Percentiles rank a stretch among this genome's conserved stretches.
These are phyloP conservation scores for Globisporangium abappressorium DNA, from an alignment of 352 stramenopile genomes.

Conservation along the genomic window DNA sequence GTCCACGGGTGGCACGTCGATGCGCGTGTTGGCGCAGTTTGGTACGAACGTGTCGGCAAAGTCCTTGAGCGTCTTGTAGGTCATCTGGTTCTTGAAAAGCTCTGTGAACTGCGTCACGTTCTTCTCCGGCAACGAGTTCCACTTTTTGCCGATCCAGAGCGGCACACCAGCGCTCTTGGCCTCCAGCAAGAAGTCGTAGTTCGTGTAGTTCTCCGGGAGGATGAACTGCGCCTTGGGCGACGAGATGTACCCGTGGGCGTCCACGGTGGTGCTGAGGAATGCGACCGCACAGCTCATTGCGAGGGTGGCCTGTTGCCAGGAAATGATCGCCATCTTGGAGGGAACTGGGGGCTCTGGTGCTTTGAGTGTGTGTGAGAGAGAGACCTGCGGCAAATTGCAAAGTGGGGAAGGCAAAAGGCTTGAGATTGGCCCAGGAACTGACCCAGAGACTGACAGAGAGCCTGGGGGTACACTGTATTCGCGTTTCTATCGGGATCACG, in stretches of 20 bases:
- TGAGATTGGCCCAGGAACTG: neutral
- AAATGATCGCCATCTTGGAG: neutral
- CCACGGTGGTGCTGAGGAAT: neutral
- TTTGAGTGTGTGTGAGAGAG: too few relatives aligned
- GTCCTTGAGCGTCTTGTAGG: constrained; percentile 23
- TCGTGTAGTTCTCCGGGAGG: neutral
- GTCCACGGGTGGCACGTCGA: constrained; percentile 25
- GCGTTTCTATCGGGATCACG: too few relatives aligned
- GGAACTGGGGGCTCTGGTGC: neutral
- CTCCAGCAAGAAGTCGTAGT: neutral
- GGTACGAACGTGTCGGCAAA: constrained; percentile 30
- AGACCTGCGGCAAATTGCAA: neutral
- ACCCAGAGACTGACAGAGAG: neutral
- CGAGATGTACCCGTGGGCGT: constrained; percentile 9
- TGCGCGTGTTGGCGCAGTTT: constrained; percentile 27
- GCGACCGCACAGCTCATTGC: neutral
- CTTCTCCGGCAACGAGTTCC: constrained; percentile 9
- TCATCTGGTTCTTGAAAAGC: constrained; percentile 6
- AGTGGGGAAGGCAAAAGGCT: neutral
- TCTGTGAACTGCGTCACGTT: constrained; percentile 4
- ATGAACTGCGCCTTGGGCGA: constrained; percentile 1
- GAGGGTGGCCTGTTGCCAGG: neutral
- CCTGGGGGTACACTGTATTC: too few relatives aligned
- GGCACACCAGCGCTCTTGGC: neutral
- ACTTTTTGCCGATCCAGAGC: constrained; percentile 17